Conservation (phyloP, 1,139 yeast species). For the Hemisphaericaspora lyxosophila region DNA sequence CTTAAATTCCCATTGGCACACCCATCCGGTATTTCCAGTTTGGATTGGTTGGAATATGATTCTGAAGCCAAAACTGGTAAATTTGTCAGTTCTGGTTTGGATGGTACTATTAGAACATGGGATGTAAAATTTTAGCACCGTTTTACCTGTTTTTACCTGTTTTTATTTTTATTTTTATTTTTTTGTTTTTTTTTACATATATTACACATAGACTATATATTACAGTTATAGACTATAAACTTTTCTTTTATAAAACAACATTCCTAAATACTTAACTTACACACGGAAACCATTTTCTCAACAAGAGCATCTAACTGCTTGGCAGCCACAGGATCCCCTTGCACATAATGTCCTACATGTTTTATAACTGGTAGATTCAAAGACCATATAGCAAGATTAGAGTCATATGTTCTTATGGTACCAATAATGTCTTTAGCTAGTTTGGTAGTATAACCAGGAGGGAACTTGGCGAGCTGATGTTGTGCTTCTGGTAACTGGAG, state of each 20-base stretch:
- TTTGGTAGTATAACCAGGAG: constrained; percentile 25
- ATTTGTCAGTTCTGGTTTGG: constrained; percentile 74
- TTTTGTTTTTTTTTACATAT: constrained; percentile 2
- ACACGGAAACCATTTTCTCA: constrained; percentile 24
- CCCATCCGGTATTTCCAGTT: constrained; percentile 78
- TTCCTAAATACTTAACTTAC: constrained; percentile 23
- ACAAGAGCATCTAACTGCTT: constrained; percentile 27
- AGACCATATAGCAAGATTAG: constrained; percentile 35
- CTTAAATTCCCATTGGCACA: constrained; percentile 78
- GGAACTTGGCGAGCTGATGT: constrained; percentile 23
- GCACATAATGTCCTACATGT: constrained; percentile 30
- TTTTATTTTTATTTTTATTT: too few species aligned
- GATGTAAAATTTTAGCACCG: constrained; percentile 23
- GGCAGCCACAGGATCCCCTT: constrained; percentile 28
- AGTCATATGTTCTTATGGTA: constrained; percentile 36
- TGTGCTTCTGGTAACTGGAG: constrained; percentile 17
- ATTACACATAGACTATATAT: constrained; percentile 26
- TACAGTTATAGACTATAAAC: constrained; percentile 79
- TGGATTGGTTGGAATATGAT: constrained; percentile 58
- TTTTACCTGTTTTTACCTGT: not conserved
- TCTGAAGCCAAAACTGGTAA: constrained; percentile 31
- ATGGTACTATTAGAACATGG: constrained; percentile 83
- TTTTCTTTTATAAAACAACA: constrained; percentile 67
- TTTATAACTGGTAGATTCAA: constrained; percentile 34
- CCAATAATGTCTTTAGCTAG: constrained; percentile 41